Base-by-base conservation (phyloP, 1,284 basidiomycete species). In the Cutaneotrichosporon cavernicola region DNA sequence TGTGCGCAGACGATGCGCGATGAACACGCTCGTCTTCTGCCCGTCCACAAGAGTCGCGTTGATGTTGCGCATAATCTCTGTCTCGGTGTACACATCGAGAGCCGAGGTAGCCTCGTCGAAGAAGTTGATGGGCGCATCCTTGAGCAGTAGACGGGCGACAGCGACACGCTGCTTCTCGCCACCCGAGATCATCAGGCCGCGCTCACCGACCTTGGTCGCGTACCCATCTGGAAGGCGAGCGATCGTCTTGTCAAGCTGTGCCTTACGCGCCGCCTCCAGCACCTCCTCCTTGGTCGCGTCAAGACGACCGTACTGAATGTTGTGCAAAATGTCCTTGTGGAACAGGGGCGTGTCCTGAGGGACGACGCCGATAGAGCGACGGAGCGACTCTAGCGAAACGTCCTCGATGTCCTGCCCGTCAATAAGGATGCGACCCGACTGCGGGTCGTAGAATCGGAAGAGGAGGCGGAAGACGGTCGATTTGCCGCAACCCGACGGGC, bases 71-170 rank as follows among this genome's bases (percentile, higher is more conserved):
- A 98, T 98, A 58, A 99, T 83, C 76, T 97, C 95, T 0, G 89
- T 86, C 79, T 98, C 96, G 0, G 96, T 98, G 71, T 92, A 90
- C 4, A 91, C 90, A 75, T 99, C 97, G 65, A 99, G 81, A 0
- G 96, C 93, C 0, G 93, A 97, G 0, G 97, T 99, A 88, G 97
- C 96, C 81, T 99, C 96, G 75, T 99, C 96, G 73, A 99, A 98
- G 83, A 99, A 97, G 73, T 98, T 76, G 73, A 98, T 97, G 4
- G 89, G 88, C 0, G 96, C 92, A 77, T 99, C 90, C 82, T 98
- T 98, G 57, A 99, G 81, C 71, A 99, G 80, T 51, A 97, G 87
- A 18, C 97, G 83, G 6, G 96, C 97, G 14, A 99, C 91, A 0
- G 96, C 97, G 69, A 99, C 80, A 51, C 97, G 82, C 83, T 99